phyloP scores from a whole-genome alignment of 352 stramenopile species.

The Globisporangium perplexum region DNA sequence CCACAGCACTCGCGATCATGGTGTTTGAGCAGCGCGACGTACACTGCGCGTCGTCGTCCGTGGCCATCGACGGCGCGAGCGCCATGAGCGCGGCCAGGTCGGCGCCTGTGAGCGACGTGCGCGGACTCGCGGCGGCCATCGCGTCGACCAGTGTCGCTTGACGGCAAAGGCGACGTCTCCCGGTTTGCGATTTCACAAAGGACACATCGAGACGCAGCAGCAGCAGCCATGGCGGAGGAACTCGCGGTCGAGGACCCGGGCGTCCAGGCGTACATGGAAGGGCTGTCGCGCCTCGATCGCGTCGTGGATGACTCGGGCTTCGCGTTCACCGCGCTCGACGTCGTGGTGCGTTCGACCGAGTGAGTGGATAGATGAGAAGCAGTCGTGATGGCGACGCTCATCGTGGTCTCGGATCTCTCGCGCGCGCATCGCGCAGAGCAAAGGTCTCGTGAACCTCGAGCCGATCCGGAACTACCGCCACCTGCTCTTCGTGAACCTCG shows the following conservation, averaged over 20 bases:
- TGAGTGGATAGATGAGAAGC: neutral
- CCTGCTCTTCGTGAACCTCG: conserved; percentile 65
- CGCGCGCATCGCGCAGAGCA: conserved; percentile 24
- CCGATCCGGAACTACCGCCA: conserved; percentile 57
- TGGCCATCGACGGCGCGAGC: conserved; percentile 28
- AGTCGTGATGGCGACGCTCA: neutral
- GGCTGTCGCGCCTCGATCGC: conserved; percentile 67
- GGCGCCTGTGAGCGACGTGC: conserved; percentile 8
- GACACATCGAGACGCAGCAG: neutral
- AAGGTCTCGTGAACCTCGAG: conserved; percentile 45
- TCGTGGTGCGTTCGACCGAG: conserved; percentile 26
- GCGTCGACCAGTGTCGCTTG: neutral
- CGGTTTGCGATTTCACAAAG: no score
- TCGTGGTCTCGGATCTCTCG: neutral
- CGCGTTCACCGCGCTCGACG: conserved; percentile 68
- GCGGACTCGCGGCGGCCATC: conserved; percentile 7
- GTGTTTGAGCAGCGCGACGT: neutral
- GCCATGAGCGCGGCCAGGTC: conserved; percentile 15
- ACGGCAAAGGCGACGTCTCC: neutral
- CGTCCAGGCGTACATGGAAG: conserved; percentile 49
- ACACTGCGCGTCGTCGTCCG: conserved; percentile 47
- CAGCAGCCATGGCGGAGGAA: neutral
- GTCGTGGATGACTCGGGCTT: conserved; percentile 70
- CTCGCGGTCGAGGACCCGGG: conserved; percentile 21
- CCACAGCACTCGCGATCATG: neutral